phyloP scores from a whole-genome alignment of 257 asterid species.

The Fraxinus excelsior region DNA sequence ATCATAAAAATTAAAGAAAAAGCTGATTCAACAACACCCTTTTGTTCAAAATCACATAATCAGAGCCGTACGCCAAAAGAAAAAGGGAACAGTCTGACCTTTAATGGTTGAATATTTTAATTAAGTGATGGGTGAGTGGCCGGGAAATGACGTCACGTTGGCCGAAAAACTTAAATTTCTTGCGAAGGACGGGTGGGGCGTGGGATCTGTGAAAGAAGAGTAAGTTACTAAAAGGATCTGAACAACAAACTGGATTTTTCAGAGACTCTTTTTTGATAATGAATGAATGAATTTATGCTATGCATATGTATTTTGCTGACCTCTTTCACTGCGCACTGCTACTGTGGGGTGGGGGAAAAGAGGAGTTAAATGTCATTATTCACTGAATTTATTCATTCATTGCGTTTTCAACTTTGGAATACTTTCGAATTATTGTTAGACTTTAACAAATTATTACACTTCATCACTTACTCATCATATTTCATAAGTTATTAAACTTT shows the following conservation, averaged over 20 bases:
- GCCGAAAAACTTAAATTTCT: background rate
- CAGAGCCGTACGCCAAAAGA: background rate
- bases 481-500: too few species aligned
- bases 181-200: background rate
- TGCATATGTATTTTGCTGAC: background rate
- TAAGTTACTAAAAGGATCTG: constrained; percentile 4
- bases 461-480: too few species aligned
- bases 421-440: too few species aligned
- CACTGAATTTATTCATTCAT: too few species aligned
- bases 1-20: background rate
- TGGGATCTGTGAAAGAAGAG: background rate
- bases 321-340: background rate
- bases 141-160: constrained; percentile 1
- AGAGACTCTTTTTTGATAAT: background rate
- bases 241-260: background rate
- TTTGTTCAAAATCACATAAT: background rate
- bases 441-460: too few species aligned
- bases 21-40: background rate
- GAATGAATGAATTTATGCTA: background rate
- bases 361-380: too few species aligned
- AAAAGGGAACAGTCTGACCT: background rate
- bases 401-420: too few species aligned
- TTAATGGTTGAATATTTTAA: background rate
- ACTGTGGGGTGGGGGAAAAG: background rate
- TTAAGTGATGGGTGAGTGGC: background rate